Evolutionary conservation across 2,329 filamentous ascomycete genomes (phyloP).

Genomic region (Dryadomyces quercus-mongolicae): DNA sequence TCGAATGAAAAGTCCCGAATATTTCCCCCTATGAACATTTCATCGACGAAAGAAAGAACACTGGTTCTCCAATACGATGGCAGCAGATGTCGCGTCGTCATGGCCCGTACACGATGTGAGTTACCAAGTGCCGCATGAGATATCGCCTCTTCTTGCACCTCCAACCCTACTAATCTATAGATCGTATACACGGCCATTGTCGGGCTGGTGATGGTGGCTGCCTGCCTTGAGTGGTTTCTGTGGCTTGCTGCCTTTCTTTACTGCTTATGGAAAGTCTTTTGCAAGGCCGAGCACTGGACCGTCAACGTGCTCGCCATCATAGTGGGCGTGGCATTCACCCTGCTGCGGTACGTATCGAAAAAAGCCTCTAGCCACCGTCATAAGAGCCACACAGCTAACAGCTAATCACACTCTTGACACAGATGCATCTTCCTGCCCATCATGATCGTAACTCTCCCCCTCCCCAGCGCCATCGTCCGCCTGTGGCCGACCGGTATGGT

Average conservation of each 20-base stretch:
- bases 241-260: conserved; percentile 93
- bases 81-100: conserved; percentile 23
- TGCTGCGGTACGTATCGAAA: conserved; percentile 55
- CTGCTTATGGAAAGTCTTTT: conserved; percentile 76
- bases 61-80: conserved; percentile 22
- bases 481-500: conserved; percentile 64
- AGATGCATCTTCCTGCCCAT: conserved; percentile 82
- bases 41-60: background rate
- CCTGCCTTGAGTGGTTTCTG: conserved; percentile 83
- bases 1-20: too few species aligned
- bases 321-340: conserved; percentile 58
- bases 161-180: conserved; percentile 30
- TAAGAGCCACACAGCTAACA: background rate
- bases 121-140: background rate
- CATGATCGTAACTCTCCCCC: conserved; percentile 83
- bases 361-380: background rate
- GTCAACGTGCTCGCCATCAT: conserved; percentile 66
- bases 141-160: background rate
- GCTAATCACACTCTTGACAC: background rate
- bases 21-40: background rate
- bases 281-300: conserved; percentile 81
- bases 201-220: conserved; percentile 69
- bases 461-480: conserved; percentile 59
- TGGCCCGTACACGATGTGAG: conserved; percentile 42
- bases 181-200: conserved; percentile 77